Base-by-base conservation (phyloP, 805 yeast species). In the Zygoascus tannicola region DNA sequence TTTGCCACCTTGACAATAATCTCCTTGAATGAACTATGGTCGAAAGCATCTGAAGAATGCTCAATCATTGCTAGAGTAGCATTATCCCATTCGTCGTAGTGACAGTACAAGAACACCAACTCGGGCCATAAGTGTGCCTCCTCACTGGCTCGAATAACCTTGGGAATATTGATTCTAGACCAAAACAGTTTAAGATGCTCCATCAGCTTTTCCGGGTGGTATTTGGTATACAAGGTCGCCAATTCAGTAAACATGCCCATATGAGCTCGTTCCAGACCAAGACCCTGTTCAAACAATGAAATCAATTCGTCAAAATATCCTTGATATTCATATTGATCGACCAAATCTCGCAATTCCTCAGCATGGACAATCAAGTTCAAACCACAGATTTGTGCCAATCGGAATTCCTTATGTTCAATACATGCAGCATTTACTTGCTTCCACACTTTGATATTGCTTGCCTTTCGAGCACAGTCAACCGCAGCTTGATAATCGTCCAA, bases 241-340 rank as follows among this genome's bases (percentile, higher is more conserved):
- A 92, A 74, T 66, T 88, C 97, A 8, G 98, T 92, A 64, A 92
- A 92, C 97, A 92, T 90, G 56, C 97, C 98, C 98, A 92, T 92
- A 63, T 92, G 98, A 32, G 98, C 98, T 64, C 98, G 84, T 71
- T 92, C 98, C 55, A 92, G 74, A 35, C 95, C 94, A 48, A 92
- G 74, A 52, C 97, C 97, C 56, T 87, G 90, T 67, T 92, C 98
- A 57, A 92, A 86, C 57, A 92, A 75, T 15, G 96, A 78, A 51
- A 90, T 85, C 52, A 92, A 73, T 70, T 92, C 95, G 53, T 80
- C 83, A 68, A 88, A 88, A 67, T 86, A 85, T 36, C 98, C 98
- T 53, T 81, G 77, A 61, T 75, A 71, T 68, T 92, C 97, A 63
- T 92, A 92, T 53, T 81, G 83, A 50, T 70, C 71, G 37, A 90